Evolutionary conservation across 192 early-diverging fungal species (phyloP).

Genomic region (Phlyctochytrium planicorne): DNA sequence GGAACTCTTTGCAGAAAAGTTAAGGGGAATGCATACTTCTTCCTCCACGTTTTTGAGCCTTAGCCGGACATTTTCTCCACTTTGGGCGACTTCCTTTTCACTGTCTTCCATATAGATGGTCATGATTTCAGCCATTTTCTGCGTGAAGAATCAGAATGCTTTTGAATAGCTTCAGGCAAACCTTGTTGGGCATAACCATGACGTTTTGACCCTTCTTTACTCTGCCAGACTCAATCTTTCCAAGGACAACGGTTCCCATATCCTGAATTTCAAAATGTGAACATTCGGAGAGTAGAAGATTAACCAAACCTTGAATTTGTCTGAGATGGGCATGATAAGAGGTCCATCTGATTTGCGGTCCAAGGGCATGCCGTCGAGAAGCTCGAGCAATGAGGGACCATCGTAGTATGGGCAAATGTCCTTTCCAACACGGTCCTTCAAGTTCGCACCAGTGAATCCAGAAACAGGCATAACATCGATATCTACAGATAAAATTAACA

Average conservation of each 20-base stretch:
- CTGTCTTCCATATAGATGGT: slow-evolving; percentile 82
- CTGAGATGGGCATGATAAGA: slow-evolving; percentile 90
- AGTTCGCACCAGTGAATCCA: slow-evolving; percentile 94
- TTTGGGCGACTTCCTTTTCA: slow-evolving; percentile 70
- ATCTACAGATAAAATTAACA: slow-evolving; percentile 47
- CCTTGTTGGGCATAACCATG: slow-evolving; percentile 93
- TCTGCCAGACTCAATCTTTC: slow-evolving; percentile 94
- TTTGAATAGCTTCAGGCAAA: slow-evolving; percentile 27
- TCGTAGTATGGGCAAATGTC: slow-evolving; percentile 40
- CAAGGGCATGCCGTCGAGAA: slow-evolving; percentile 78
- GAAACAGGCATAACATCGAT: slow-evolving; percentile 90
- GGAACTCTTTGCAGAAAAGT: not conserved
- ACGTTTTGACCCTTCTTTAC: slow-evolving; percentile 85
- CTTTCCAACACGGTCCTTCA: slow-evolving; percentile 78
- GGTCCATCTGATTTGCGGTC: slow-evolving; percentile 89
- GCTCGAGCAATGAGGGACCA: slow-evolving; percentile 87
- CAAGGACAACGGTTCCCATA: slow-evolving; percentile 94
- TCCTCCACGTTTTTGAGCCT: slow-evolving; percentile 90
- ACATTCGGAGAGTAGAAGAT: not conserved
- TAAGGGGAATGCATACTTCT: slow-evolving; percentile 52
- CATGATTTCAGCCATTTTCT: slow-evolving; percentile 68
- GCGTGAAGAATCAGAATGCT: not conserved
- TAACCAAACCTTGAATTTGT: slow-evolving; percentile 77
- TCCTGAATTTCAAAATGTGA: too few species aligned
- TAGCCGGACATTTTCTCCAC: slow-evolving; percentile 94